Evolutionary conservation across 352 stramenopile species (phyloP), one percentile per base, ranked within the genome.

Genomic region (Peronospora destructor): DNA sequence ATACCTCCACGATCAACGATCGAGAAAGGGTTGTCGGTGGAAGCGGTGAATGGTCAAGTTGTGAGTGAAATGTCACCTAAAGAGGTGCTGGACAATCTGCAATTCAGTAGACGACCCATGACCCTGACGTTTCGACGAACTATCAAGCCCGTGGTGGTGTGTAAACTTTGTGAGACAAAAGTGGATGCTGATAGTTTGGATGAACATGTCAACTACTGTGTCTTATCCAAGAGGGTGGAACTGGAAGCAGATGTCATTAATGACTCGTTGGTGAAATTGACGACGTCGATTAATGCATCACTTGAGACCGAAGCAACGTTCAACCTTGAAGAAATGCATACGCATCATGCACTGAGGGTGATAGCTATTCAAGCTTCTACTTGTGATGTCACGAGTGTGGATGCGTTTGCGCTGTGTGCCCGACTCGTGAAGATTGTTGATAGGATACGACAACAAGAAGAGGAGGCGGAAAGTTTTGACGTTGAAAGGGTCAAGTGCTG

Each of bases 171-270:
- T 35, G 83, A 93, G 54, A 80, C 65, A 28, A 75, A 73, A 49
- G 71, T 93, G 13, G 76, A 91, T 17, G 74, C 76, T 3, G 71
- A 53, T 25, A 64, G 49, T 11, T 52, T 93, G 48, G 69, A 87
- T 16, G 78, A 87, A 23, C 83, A 93, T 47, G 90, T 75, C 0
- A 81, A 87, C 19, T 91, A 71, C 32, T 93, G 83, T 28, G 73
- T 91, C 13, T 71, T 89, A 56, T 91, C 79, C 23, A 82, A 76
- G 43, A 60, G 76, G 1, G 70, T 90, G 32, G 83, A 91, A 48
- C 54, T 91, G 3, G 73, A 90, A 50, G 77, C 80, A 0, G 81
- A 90, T 39, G 66, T 85, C 19, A 84, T 93, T 45, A 91, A 93
- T 58, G 69, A 71, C 25, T 60, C 68, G 19, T 40, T 93, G 13